Conservation (phyloP, 257 asterid species). For the Leptodermis oblonga region DNA sequence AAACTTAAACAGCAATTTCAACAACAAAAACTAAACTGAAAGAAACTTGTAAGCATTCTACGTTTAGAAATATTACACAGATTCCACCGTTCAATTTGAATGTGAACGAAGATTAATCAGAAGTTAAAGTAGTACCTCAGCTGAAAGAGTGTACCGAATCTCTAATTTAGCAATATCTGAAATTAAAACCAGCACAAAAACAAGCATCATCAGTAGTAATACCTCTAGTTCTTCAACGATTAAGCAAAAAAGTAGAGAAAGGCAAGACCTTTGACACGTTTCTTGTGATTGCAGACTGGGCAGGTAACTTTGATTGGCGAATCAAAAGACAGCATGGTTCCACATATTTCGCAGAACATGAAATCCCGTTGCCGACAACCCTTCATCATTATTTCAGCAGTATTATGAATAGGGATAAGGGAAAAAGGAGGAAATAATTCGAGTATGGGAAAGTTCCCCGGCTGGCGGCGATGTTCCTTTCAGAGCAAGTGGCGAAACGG, state of each 20-base stretch:
- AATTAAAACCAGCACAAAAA: constrained; percentile 9
- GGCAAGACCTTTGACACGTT: constrained; percentile 43
- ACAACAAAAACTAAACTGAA: neutral
- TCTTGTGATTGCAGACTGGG: constrained; percentile 51
- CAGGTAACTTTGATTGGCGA: constrained; percentile 39
- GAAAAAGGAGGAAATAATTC: neutral
- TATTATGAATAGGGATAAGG: neutral
- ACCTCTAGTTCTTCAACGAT: neutral
- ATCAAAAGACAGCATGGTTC: constrained; percentile 51
- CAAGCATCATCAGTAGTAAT: neutral
- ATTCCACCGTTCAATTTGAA: neutral
- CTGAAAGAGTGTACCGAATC: constrained; percentile 52
- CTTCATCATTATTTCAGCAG: constrained; percentile 23
- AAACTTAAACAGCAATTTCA: neutral
- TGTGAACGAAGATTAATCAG: neutral
- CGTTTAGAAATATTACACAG: neutral
- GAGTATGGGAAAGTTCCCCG: neutral
- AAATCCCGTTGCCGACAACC: constrained; percentile 71
- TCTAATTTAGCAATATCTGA: constrained; percentile 52
- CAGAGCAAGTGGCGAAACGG: neutral
- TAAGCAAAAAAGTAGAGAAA: neutral
- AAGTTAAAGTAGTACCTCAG: constrained; percentile 47
- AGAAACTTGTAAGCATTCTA: too few species aligned
- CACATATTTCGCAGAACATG: constrained; percentile 77
- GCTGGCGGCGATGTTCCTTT: neutral